Evolutionary conservation across 2,329 filamentous ascomycete genomes (phyloP).

Genomic region (Tolypocladium nubicola): DNA sequence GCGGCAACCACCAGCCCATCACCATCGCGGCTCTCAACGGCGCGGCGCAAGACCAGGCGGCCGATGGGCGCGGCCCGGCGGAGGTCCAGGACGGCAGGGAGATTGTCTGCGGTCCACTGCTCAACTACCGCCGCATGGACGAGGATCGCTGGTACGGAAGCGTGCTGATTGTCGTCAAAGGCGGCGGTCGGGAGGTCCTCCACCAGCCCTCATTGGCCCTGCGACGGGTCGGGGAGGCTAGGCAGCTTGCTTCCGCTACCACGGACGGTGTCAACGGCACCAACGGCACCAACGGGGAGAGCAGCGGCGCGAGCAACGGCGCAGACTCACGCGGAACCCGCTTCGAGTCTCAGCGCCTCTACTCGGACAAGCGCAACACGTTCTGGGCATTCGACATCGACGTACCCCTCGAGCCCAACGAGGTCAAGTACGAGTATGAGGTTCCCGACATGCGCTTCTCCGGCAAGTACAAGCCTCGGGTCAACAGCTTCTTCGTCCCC

Average conservation of each 20-base stretch:
- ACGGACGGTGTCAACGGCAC: constrained; percentile 15
- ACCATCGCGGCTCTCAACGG: constrained; percentile 28
- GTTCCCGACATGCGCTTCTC: constrained; percentile 56
- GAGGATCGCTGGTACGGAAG: constrained; percentile 72
- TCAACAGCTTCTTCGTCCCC: constrained; percentile 76
- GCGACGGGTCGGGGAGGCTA: constrained; percentile 27
- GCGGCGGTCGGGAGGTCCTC: constrained; percentile 51
- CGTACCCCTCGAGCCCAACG: constrained; percentile 59
- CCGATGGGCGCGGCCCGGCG: constrained; percentile 7
- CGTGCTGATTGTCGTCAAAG: constrained; percentile 70
- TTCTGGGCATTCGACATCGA: constrained; percentile 89
- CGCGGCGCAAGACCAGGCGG: constrained; percentile 18
- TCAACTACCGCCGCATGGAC: constrained; percentile 71
- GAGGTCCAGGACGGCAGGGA: constrained; percentile 38
- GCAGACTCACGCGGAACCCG: constrained; percentile 31
- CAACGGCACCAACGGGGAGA: constrained; percentile 12
- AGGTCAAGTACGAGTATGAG: constrained; percentile 70
- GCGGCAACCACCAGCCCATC: constrained; percentile 35
- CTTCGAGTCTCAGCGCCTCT: constrained; percentile 37
- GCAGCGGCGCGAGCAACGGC: constrained; percentile 12
- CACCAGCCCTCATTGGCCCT: constrained; percentile 48
- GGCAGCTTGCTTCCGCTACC: constrained; percentile 5
- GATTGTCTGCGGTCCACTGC: constrained; percentile 59
- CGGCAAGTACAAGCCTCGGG: constrained; percentile 41
- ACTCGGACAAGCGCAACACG: constrained; percentile 59